Conservation (phyloP, 768 basidiomycete genomes). For the Leccinum subtestaceum region DNA sequence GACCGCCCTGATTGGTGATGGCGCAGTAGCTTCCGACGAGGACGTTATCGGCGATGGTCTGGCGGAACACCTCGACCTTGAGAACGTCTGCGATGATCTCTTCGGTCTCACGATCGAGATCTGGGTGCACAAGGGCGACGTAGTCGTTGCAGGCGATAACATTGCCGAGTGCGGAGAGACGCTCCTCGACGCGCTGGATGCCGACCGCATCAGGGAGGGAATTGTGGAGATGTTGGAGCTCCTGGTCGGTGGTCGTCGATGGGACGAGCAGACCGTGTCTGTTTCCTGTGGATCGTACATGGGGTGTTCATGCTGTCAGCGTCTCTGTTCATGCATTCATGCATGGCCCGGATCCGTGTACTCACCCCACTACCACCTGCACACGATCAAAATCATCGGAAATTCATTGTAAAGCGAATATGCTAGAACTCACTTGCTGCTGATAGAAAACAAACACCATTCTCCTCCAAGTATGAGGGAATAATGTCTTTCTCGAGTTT, state of each 20-base stretch:
- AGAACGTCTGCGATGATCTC: conserved; percentile 99
- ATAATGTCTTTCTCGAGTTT: neutral
- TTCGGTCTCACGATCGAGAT: conserved; percentile 97
- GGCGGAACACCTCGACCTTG: conserved; percentile 98
- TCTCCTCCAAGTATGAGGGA: neutral
- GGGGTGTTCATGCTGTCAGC: neutral
- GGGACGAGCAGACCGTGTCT: conserved; percentile 97
- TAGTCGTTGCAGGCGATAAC: conserved; percentile 99
- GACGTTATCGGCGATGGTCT: conserved; percentile 95
- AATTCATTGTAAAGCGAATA: neutral
- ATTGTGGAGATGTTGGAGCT: conserved; percentile 96
- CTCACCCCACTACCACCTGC: neutral
- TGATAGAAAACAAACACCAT: neutral
- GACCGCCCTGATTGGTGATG: conserved; percentile 93
- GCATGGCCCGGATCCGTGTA: too few relatives aligned
- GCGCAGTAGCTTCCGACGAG: conserved; percentile 96
- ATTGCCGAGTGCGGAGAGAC: conserved; percentile 94
- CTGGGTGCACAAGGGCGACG: conserved; percentile 97
- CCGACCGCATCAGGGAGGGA: conserved; percentile 90
- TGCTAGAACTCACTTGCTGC: neutral
- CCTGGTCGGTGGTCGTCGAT: conserved; percentile 93
- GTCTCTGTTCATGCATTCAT: neutral
- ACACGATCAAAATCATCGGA: neutral
- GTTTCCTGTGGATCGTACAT: conserved; percentile 57
- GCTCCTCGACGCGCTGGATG: conserved; percentile 95